Base-by-base conservation (phyloP, 257 asterid genomes). In the Scutellaria galericulata region DNA sequence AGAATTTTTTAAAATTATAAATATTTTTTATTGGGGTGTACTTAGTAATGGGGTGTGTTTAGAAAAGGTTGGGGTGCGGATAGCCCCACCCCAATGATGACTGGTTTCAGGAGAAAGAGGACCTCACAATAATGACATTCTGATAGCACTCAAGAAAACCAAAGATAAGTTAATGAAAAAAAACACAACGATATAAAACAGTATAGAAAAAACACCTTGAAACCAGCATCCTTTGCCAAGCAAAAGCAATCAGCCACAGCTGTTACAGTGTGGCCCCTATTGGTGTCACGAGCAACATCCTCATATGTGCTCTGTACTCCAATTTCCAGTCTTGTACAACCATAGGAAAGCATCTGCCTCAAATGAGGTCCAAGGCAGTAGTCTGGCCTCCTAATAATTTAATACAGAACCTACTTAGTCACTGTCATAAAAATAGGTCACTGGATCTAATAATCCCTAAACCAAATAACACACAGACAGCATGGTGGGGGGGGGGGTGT, bases 181-280 rank as follows among this genome's bases (percentile, higher is more conserved):
- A 39, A 58, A 65, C 10, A 66, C 44, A 66, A 5, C 6, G 14
- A 40, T 54, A 9, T 5, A 60, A 59, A 24, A 71, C 22, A 75
- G 79, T 69, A 22, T 42, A 73, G 70, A 63, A 42, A 63, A 68
- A 18, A 72, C 50, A 91, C 99, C 96, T 95, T 95, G 73, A 95
- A 95, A 68, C 99, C 97, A 73, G 98, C 99, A 88, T 95, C 99
- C 86, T 95, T 95, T 53, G 99, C 96, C 83, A 95, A 82, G 81
- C 92, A 90, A 86, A 95, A 95, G 87, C 99, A 95, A 84, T 95
- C 99, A 80, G 98, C 97, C 75, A 95, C 98, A 73, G 99, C 97
- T 70, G 96, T 96, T 74, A 95, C 99, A 3, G 98, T 90, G 83
- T 95, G 99, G 64, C 99, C 99, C 71, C 99, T 79, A 82, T 95